Evolutionary conservation across 805 yeast species (phyloP), one percentile per base, ranked within the genome.

Genomic region (Candida corydali): DNA sequence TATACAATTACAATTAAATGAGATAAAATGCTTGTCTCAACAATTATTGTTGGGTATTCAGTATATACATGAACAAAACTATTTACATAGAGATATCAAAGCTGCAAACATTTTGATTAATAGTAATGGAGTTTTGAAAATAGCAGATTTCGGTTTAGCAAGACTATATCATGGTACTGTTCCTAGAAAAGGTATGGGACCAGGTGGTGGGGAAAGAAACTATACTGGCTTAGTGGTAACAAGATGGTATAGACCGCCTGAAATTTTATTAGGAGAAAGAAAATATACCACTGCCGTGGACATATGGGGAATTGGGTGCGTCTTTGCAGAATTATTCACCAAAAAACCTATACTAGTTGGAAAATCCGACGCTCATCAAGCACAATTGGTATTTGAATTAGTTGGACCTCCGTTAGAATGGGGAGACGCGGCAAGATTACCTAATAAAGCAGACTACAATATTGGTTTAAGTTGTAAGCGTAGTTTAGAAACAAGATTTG

Each of bases 231-330:
- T 76, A 37, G 98, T 93, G 2, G 98, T 93, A 26, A 93, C 98
- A 0, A 64, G 98, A 45, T 93, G 98, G 98, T 93, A 94, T 59
- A 70, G 98, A 40, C 95, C 98, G 1, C 98, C 98, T 0, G 98
- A 91, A 57, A 69, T 93, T 14, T 70, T 93, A 11, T 62, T 93
- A 36, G 96, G 96, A 3, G 95, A 88, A 46, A 71, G 83, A 47
- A 68, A 74, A 41, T 91, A 91, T 57, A 88, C 97, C 2, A 85
- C 97, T 0, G 95, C 98, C 0, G 91, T 91, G 9, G 99, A 93
- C 60, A 75, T 93, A 63, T 93, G 99, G 99, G 97, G 98, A 0
- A 75, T 86, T 15, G 98, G 98, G 1, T 93, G 98, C 62, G 91
- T 93, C 0, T 81, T 93, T 54, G 98, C 87, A 0, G 99, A 93